phyloP scores from a whole-genome alignment of 23 red algal species.

The Gracilaria vermiculophylla region DNA sequence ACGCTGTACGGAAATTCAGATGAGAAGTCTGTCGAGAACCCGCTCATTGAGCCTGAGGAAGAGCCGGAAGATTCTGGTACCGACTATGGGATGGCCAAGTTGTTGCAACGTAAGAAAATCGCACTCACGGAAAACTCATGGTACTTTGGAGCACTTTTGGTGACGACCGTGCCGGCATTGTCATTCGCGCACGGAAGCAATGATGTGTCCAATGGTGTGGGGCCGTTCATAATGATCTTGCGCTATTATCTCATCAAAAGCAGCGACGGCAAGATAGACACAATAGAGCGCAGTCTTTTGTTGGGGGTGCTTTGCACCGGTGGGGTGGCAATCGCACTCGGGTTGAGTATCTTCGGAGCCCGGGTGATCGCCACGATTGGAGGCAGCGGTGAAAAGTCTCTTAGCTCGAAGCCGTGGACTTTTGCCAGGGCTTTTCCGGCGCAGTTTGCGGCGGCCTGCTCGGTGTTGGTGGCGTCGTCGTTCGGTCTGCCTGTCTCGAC shows the following conservation, averaged over 20 bases:
- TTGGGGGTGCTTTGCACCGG: slow-evolving; percentile 10
- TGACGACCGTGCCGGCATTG: slow-evolving; percentile 19
- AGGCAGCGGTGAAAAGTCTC: slow-evolving; percentile 22
- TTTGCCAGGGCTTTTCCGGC: slow-evolving; percentile 26
- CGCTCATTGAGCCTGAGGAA: neutral
- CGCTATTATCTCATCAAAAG: slow-evolving; percentile 49
- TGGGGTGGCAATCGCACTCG: slow-evolving; percentile 27
- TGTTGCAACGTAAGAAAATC: neutral
- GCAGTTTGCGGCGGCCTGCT: slow-evolving; percentile 35
- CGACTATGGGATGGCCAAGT: neutral
- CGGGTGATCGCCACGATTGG: slow-evolving; percentile 29
- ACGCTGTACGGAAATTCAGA: neutral
- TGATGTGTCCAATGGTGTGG: slow-evolving; percentile 87
- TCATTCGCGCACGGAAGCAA: slow-evolving; percentile 85
- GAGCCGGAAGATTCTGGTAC: neutral
- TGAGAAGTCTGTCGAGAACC: too few relatives aligned
- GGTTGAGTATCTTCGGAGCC: slow-evolving; percentile 5
- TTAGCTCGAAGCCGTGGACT: slow-evolving; percentile 20
- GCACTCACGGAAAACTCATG: neutral
- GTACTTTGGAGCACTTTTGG: neutral
- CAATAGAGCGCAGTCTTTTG: neutral
- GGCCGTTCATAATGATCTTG: slow-evolving; percentile 71
- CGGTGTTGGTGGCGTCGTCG: slow-evolving; percentile 11
- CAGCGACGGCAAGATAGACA: neutral
- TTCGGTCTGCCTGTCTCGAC: slow-evolving; percentile 94